A percentile compares a stretch with the other conserved stretches of the same genome.
Conservation (phyloP, 169 alveolate genomes). For the Plasmodium malariae region DNA sequence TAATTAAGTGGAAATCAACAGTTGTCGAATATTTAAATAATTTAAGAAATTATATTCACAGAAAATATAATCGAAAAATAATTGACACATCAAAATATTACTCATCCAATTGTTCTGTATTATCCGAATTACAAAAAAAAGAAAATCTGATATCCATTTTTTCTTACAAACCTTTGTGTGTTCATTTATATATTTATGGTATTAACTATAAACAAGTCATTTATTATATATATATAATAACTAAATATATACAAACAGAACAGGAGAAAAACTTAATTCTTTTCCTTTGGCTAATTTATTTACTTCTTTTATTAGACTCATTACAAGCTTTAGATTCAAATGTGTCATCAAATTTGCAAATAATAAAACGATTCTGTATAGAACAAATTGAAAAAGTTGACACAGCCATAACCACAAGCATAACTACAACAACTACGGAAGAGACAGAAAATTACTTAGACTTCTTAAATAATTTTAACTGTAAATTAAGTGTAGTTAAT, state of each 20-base stretch:
- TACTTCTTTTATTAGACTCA: conserved; percentile 51
- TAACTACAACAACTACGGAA: neutral
- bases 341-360: conserved; percentile 52
- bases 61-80: conserved; percentile 48
- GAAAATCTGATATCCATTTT: conserved; percentile 31
- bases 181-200: conserved; percentile 66
- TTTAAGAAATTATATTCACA: conserved; percentile 50
- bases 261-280: neutral
- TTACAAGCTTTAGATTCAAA: conserved; percentile 48
- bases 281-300: conserved; percentile 33
- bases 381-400: conserved; percentile 13
- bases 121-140: conserved; percentile 21
- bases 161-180: conserved; percentile 22
- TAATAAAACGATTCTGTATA: conserved; percentile 43
- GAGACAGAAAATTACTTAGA: neutral
- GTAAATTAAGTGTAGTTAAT: neutral
- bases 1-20: conserved; percentile 7
- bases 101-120: conserved; percentile 28
- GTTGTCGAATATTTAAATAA: conserved; percentile 7
- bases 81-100: conserved; percentile 30
- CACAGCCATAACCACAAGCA: too few relatives aligned
- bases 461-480: conserved; percentile 26
- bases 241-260: conserved; percentile 8
- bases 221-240: conserved; percentile 33
- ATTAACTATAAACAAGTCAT: conserved; percentile 46